Base-by-base conservation (phyloP, 2,329 filamentous ascomycete species). In the Rutstroemia sydowiana region DNA sequence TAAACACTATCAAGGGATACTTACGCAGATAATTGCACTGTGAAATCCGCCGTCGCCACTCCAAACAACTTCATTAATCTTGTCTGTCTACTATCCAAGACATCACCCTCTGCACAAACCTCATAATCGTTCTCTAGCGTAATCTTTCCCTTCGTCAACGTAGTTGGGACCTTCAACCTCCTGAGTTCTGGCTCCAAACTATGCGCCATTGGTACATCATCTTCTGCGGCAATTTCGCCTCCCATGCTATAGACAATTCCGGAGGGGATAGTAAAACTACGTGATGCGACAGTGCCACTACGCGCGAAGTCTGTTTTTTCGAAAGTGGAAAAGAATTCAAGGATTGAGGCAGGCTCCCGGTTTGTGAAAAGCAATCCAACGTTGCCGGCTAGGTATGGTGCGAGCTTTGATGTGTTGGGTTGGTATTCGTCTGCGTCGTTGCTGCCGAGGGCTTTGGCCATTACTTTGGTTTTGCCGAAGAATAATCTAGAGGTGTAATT, bases 391-490 rank as follows among this genome's bases (percentile, higher is more conserved):
- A 97, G 76, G 75, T 88, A 79, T 42, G 75, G 74, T 18, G 79
- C 73, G 53, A 96, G 81, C 57, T 74, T 72, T 67, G 88, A 76
- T 64, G 93, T 81, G 67, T 88, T 88, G 41, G 87, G 81, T 61
- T 88, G 87, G 71, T 87, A 80, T 72, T 91, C 88, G 64, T 88
- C 86, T 65, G 87, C 85, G 60, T 83, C 77, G 49, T 77, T 84
- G 59, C 80, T 79, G 66, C 93, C 93, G 23, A 98, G 85, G 52
- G 93, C 91, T 73, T 93, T 92, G 63, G 88, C 84, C 90, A 97
- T 97, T 70, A 98, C 91, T 74, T 97, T 97, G 55, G 92, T 97
- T 76, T 97, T 98, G 73, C 92, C 93, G 72, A 96, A 97, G 82
- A 97, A 97, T 69, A 98, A 76, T 63, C 91, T 93, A 26, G 39